A percentile compares a stretch with the other conserved stretches of the same genome.
These are phyloP conservation scores for Colletotrichum sp. DNA, from an alignment of 2,329 filamentous ascomycete genomes.

Conservation along the genomic window DNA sequence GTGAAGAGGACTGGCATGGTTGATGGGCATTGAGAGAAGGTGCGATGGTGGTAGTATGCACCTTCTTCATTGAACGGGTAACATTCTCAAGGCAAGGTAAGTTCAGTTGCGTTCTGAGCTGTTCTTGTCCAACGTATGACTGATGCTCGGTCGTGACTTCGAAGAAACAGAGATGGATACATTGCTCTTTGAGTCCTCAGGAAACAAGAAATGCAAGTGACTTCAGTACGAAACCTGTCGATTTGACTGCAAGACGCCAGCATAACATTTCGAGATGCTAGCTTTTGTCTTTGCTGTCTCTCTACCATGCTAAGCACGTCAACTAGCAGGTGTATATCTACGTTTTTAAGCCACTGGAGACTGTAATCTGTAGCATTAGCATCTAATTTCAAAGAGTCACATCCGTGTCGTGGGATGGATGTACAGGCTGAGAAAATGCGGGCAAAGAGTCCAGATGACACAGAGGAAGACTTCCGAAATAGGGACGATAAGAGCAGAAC, in stretches of 20 bases:
- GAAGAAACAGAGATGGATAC: too few species aligned
- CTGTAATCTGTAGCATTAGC: fast-evolving
- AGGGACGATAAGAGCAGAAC: not conserved
- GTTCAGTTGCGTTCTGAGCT: fast-evolving
- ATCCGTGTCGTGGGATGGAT: not conserved
- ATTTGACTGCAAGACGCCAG: not conserved
- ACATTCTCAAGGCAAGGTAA: too few species aligned
- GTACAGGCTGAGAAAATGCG: too few species aligned
- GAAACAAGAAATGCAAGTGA: fast-evolving
- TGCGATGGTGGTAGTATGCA: too few species aligned
- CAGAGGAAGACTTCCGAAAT: not conserved
- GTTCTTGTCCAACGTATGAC: fast-evolving
- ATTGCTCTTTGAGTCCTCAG: too few species aligned
- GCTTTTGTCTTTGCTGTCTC: not conserved
- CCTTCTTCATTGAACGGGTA: too few species aligned
- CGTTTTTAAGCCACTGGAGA: fast-evolving
- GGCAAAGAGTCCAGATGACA: too few species aligned
- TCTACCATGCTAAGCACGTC: not conserved
- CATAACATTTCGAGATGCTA: not conserved
- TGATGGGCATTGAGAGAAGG: not conserved
- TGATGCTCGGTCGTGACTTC: fast-evolving
- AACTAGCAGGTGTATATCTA: fast-evolving
- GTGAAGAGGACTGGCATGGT: too few species aligned
- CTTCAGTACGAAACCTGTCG: not conserved
- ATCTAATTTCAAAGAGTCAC: not conserved